Conservation (phyloP, 352 stramenopile species). For the Phytophthora podocarpi region DNA sequence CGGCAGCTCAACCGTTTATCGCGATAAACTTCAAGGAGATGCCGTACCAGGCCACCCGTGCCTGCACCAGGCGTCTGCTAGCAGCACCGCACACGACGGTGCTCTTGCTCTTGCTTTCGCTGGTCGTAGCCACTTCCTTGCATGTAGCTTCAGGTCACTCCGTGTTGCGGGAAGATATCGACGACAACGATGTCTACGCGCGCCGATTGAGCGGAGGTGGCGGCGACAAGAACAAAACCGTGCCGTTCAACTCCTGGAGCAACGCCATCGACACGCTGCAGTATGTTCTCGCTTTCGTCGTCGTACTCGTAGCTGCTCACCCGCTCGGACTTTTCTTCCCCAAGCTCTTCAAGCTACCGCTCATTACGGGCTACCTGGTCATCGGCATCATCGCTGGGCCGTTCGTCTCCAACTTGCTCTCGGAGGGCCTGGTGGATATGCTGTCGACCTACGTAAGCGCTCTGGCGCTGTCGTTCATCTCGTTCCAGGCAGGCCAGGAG, state of each 20-base stretch:
- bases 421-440: conserved; percentile 38
- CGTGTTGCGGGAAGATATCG: conserved; percentile 15
- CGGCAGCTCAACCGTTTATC: conserved; percentile 5
- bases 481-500: conserved; percentile 70
- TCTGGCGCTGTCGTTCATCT: conserved; percentile 72
- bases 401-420: conserved; percentile 57
- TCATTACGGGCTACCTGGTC: conserved; percentile 75
- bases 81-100: conserved; percentile 4
- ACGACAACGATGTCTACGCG: conserved; percentile 6
- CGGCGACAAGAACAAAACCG: conserved; percentile 33
- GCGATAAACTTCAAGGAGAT: conserved; percentile 23
- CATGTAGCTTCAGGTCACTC: conserved; percentile 18
- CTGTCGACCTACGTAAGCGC: conserved; percentile 58
- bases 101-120: conserved; percentile 19
- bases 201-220: conserved; percentile 23
- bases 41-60: conserved; percentile 4
- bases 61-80: conserved; percentile 8
- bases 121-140: conserved; percentile 19
- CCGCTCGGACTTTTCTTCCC: conserved; percentile 67
- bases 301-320: conserved; percentile 61
- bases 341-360: conserved; percentile 52
- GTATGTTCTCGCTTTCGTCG: conserved; percentile 49
- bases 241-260: conserved; percentile 52
- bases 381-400: conserved; percentile 58
- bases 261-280: conserved; percentile 49